Percentiles rank a stretch among this genome's conserved stretches.
Evolutionary conservation across 768 basidiomycete genomes (phyloP).

Genomic region (Mycena floridula): DNA sequence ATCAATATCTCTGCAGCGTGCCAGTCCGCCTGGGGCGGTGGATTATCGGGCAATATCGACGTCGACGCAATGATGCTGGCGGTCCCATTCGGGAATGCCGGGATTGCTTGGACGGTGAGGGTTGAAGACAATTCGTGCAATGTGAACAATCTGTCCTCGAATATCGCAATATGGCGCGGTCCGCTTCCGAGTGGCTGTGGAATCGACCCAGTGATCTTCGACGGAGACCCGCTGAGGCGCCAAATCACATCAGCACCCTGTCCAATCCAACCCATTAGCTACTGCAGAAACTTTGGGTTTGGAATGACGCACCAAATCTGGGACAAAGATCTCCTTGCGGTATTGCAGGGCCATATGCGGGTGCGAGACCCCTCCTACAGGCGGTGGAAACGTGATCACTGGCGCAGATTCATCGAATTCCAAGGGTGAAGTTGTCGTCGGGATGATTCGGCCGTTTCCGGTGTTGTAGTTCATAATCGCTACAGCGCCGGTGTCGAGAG

Average conservation of each 20-base stretch:
- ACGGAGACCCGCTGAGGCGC: slow-evolving; percentile 42
- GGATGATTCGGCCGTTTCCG: slow-evolving; percentile 30
- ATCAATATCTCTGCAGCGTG: slow-evolving; percentile 63
- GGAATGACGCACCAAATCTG: slow-evolving; percentile 43
- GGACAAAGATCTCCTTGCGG: slow-evolving; percentile 47
- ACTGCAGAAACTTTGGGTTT: background rate
- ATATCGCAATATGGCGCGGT: slow-evolving; percentile 50
- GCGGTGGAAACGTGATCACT: slow-evolving; percentile 42
- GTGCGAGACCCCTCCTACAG: slow-evolving; percentile 34
- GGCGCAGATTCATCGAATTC: slow-evolving; percentile 29
- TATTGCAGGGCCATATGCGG: slow-evolving; percentile 58
- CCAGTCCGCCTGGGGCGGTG: slow-evolving; percentile 31
- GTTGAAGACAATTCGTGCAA: slow-evolving; percentile 54
- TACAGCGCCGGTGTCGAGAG: slow-evolving; percentile 50
- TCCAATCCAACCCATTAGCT: background rate
- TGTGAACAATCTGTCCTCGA: slow-evolving; percentile 42
- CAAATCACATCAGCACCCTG: slow-evolving; percentile 62
- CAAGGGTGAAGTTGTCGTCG: slow-evolving; percentile 27
- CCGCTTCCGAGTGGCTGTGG: slow-evolving; percentile 45
- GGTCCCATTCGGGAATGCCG: slow-evolving; percentile 44
- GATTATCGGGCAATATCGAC: slow-evolving; percentile 43
- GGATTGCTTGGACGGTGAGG: slow-evolving; percentile 52
- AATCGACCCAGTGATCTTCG: slow-evolving; percentile 49
- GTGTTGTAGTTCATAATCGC: slow-evolving; percentile 44
- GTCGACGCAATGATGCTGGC: slow-evolving; percentile 41